These are phyloP conservation scores for Saururus chinensis DNA, from an alignment of 164 flowering plant genomes.

Conservation along the genomic window DNA sequence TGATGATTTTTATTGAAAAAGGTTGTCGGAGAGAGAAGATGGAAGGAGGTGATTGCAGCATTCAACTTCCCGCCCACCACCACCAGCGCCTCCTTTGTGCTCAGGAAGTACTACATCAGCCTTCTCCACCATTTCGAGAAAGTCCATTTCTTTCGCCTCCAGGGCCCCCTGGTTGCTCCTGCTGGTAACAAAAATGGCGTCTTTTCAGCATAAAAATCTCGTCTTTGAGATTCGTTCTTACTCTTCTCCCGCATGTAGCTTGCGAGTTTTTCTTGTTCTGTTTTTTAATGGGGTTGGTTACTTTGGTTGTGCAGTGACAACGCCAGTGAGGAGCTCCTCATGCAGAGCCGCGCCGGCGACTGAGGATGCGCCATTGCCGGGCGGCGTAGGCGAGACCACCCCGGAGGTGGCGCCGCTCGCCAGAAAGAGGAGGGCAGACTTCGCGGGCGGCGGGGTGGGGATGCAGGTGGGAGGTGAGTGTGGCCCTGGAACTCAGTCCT, in stretches of 20 bases:
- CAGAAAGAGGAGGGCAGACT: slow-evolving; percentile 4
- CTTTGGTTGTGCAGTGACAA: slow-evolving; percentile 5
- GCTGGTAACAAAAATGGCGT: slow-evolving; percentile 13
- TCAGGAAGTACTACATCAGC: slow-evolving; percentile 56
- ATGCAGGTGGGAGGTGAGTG: slow-evolving; percentile 10
- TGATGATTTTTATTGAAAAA: slow-evolving; percentile 1
- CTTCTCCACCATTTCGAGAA: slow-evolving; percentile 70
- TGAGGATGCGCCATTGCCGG: no score
- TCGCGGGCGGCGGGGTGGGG: not conserved
- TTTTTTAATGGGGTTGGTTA: not conserved
- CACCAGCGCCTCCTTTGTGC: slow-evolving; percentile 80
- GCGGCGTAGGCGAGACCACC: no score
- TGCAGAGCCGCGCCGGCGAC: slow-evolving; percentile 1
- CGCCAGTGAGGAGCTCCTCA: slow-evolving; percentile 12
- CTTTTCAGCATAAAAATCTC: not conserved
- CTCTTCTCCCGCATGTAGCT: no score
- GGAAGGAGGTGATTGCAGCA: slow-evolving; percentile 68
- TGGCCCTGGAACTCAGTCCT: no score
- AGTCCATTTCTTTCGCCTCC: slow-evolving; percentile 49
- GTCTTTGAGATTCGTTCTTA: not conserved
- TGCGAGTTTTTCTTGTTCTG: not conserved
- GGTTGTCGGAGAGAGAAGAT: slow-evolving; percentile 82
- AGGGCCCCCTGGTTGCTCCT: slow-evolving; percentile 30
- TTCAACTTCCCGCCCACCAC: slow-evolving; percentile 67
- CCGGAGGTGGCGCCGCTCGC: not conserved